Evolutionary conservation across 1,284 basidiomycete species (phyloP), one percentile per base, ranked within the genome.

Genomic region (Trametes versicolor): DNA sequence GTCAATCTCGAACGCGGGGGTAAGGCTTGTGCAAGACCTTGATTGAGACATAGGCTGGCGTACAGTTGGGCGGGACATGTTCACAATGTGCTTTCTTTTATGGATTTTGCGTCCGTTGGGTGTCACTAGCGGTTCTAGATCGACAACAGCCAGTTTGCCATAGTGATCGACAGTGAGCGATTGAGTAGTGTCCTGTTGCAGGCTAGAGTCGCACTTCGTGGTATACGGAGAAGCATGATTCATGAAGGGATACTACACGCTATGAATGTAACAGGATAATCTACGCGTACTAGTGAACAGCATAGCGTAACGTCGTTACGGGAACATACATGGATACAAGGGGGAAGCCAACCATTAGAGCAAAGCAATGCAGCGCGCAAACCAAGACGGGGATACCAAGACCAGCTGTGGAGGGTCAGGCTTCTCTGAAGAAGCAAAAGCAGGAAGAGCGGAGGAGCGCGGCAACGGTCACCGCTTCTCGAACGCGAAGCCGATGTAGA

Each of bases 401-500:
- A 36, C 15, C 32, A 12, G 29, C 27, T 34, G 17, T 3, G 50
- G 29, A 51, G 29, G 21, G 21, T 1, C 15, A n/a, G 47, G 23
- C n/a, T 8, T 27, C 47, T 12, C n/a, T n/a, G 19, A 55, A n/a
- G 37, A 27, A 27, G 23, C 6, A 17, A n/a, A 25, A 29, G 23
- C 39, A 41, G 12, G 36, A 53, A 41, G 12, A 43, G 19, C 6
- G n/a, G 23, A 41, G 6, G 50, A 7, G 29, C 29, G 17, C 36
- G 34, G 25, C 29, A 7, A 32, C 50, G 50, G 29, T 63, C 49
- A 72, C 19, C 53, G 65, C 63, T 72, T 72, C 58, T 72, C 64
- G 48, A 72, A 65, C 0, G 71, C 71, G 57, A 72, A 72, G 21
- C 67, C 71, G 36, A 72, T 49, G 43, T 96, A 96, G 58, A 96